Percentiles rank a stretch among this genome's conserved stretches.
Conservation (phyloP, 2,329 filamentous ascomycete species). For the Leptoxyphium fumago region DNA sequence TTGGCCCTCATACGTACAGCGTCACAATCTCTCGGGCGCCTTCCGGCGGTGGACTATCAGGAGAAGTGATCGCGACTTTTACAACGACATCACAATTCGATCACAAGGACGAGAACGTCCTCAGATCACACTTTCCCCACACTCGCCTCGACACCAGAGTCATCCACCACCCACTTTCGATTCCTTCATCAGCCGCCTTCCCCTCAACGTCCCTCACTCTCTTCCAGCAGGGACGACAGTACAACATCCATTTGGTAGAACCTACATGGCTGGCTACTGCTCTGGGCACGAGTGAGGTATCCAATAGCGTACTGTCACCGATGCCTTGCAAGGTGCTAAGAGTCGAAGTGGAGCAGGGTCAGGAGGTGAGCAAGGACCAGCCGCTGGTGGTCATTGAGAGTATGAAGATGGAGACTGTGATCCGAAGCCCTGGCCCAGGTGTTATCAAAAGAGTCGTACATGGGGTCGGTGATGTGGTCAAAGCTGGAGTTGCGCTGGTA, state of each 20-base stretch:
- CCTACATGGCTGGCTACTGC: constrained; percentile 81
- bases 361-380: constrained; percentile 70
- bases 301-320: constrained; percentile 74
- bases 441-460: constrained; percentile 34
- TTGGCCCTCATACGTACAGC: constrained; percentile 34
- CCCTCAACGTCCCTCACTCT: constrained; percentile 35
- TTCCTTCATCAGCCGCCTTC: constrained; percentile 21
- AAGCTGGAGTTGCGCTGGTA: constrained; percentile 32
- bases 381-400: constrained; percentile 58
- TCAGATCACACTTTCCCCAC: constrained; percentile 60
- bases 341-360: constrained; percentile 73
- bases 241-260: constrained; percentile 38
- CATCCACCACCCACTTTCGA: constrained; percentile 44
- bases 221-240: constrained; percentile 55
- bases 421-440: constrained; percentile 34
- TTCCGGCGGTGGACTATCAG: not conserved
- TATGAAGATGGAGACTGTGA: constrained; percentile 44
- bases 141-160: constrained; percentile 69
- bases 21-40: constrained; percentile 27
- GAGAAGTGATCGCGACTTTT: constrained; percentile 1
- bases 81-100: constrained; percentile 30
- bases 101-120: constrained; percentile 36
- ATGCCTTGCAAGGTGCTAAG: constrained; percentile 96
- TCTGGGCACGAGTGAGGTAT: constrained; percentile 63
- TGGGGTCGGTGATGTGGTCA: constrained; percentile 29